Base-by-base conservation (phyloP, 768 basidiomycete species). In the Gloeopeniophorella convolvens region DNA sequence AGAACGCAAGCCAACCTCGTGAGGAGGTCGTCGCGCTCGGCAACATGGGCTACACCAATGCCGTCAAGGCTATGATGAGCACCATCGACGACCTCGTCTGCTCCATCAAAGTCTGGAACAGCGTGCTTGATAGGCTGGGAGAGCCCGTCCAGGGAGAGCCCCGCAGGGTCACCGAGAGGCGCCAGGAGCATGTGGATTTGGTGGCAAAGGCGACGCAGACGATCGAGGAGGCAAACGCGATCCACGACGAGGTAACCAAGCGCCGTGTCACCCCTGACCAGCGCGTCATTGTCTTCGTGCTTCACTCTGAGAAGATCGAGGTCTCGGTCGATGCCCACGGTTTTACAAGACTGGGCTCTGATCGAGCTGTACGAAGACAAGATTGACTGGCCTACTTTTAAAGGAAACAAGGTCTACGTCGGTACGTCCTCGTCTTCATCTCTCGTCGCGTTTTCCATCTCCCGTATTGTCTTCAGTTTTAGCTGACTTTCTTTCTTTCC, bases 251-350 rank as follows among this genome's bases (percentile, higher is more conserved):
- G 20, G 59, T 67, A 48, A 62, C 55, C 9, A 65, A 62, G 58
- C 30, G 53, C 42, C 56, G 54, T 53, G 56, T 52, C 11, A 50
- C 48, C 16, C 39, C 50, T 4, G 44, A 58, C 43, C 52, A 61
- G 48, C 69, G 68, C 51, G 42, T 66, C 47, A 54, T 71, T 34
- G 71, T 71, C 39, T 53, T 42, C 31, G 63, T 71, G 42, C 31
- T 66, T 51, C 61, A 66, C 60, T 48, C 57, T 51, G 60, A 58
- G 43, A 34, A 55, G 18, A 66, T 68, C 52, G 42, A 37, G 34
- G 62, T 64, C 60, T 51, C 48, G n/a, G 59, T 43, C 53, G 59
- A 53, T 10, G 46, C 59, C 48, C 32, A 65, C 24, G 41, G 34
- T 9, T 68, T 61, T 45, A 67, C 60, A 55, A 18, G 62, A 60